Evolutionary conservation across 495 filamentous ascomycete species (phyloP).

Genomic region (Saxispiralis lemnorum): DNA sequence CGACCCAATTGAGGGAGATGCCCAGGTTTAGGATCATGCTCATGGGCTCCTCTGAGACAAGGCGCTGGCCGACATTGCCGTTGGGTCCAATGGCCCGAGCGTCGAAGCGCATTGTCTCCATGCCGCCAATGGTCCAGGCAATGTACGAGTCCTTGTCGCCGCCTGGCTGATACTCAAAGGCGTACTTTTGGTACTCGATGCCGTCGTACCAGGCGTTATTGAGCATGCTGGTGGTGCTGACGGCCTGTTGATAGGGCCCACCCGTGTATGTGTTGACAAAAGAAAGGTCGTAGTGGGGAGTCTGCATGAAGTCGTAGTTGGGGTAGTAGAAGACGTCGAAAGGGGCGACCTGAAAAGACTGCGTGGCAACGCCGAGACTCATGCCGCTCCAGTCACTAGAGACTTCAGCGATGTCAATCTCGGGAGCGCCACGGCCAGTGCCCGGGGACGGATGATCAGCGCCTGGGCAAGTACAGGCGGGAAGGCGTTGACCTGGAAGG

Average conservation of each 20-base stretch:
- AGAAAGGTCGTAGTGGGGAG: constrained; percentile 15
- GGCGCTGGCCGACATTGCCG: constrained; percentile 54
- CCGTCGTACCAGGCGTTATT: constrained; percentile 67
- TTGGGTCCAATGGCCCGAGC: constrained; percentile 48
- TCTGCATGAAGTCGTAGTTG: constrained; percentile 28
- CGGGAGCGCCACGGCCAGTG: constrained; percentile 52
- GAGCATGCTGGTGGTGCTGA: constrained; percentile 52
- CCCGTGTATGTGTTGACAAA: constrained; percentile 28
- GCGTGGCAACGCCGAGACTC: constrained; percentile 46
- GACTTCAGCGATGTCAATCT: constrained; percentile 63
- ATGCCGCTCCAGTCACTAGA: constrained; percentile 39
- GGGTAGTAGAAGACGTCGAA: constrained; percentile 65
- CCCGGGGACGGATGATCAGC: constrained; percentile 56
- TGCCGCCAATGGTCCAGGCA: constrained; percentile 50
- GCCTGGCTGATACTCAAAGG: constrained; percentile 57
- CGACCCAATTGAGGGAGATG: constrained; percentile 51
- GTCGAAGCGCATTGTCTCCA: constrained; percentile 50
- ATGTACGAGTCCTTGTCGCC: constrained; percentile 32
- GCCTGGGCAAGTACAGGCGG: constrained; percentile 47
- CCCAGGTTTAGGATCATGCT: constrained; percentile 53
- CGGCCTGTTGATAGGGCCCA: constrained; percentile 53
- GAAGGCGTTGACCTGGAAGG: constrained; percentile 57
- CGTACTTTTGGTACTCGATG: constrained; percentile 51
- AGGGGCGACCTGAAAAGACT: constrained; percentile 56
- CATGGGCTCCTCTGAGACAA: constrained; percentile 56